Percentiles rank a stretch among this genome's conserved stretches.
These are phyloP conservation scores for Suaeda aralocaspica DNA, from an alignment of 148 eudicot species.

Conservation along the genomic window DNA sequence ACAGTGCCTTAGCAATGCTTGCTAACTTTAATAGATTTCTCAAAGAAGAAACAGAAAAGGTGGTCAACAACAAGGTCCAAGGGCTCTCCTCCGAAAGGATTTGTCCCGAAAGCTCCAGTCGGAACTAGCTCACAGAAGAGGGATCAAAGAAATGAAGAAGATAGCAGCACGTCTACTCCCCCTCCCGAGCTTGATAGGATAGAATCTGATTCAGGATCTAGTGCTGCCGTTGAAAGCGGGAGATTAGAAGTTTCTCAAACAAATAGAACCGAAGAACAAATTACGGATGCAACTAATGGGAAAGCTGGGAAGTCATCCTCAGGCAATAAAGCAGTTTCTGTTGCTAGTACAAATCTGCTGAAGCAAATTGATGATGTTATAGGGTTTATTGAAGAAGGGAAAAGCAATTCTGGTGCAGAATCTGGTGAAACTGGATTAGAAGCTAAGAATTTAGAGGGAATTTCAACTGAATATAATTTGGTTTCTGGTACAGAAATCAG, in stretches of 20 bases:
- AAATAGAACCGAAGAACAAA: slow-evolving; percentile 32
- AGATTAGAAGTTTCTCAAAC: slow-evolving; percentile 21
- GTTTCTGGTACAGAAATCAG: neutral
- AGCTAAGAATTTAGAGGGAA: slow-evolving; percentile 17
- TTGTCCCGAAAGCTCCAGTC: slow-evolving; percentile 51
- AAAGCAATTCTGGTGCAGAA: slow-evolving; percentile 15
- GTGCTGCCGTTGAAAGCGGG: slow-evolving; percentile 26
- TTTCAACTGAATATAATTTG: slow-evolving; percentile 13
- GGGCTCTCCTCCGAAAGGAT: slow-evolving; percentile 56
- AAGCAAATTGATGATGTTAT: slow-evolving; percentile 34
- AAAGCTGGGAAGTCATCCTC: slow-evolving; percentile 20
- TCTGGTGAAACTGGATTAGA: slow-evolving; percentile 21
- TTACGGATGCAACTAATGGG: slow-evolving; percentile 30
- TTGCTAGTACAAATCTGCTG: slow-evolving; percentile 20
- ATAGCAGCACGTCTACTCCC: slow-evolving; percentile 32
- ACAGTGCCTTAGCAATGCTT: slow-evolving; percentile 14
- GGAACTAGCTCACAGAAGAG: slow-evolving; percentile 41
- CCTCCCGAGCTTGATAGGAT: slow-evolving; percentile 26
- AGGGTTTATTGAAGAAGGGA: slow-evolving; percentile 20
- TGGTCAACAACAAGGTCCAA: slow-evolving; percentile 43
- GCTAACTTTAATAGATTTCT: slow-evolving; percentile 43
- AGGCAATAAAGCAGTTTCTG: slow-evolving; percentile 5
- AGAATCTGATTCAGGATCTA: slow-evolving; percentile 32
- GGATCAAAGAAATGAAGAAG: slow-evolving; percentile 39
- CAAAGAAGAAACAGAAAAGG: slow-evolving; percentile 52